Evolutionary conservation across 2,329 filamentous ascomycete genomes (phyloP), one percentile per base, ranked within the genome.

Genomic region (Aspergillus arachidicola): DNA sequence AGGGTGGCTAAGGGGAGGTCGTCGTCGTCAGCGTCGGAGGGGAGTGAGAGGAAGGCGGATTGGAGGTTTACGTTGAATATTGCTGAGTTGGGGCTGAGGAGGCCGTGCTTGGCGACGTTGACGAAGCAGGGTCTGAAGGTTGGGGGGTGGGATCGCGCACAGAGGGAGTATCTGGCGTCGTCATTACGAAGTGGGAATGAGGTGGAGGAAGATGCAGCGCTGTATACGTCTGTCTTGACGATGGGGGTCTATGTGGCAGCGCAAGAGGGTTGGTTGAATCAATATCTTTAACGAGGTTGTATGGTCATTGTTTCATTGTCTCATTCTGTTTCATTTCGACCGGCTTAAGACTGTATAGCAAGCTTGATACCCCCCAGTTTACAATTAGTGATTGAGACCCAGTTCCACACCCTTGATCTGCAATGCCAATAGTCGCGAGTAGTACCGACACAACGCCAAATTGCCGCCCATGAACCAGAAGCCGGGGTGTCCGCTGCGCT

Each of bases 401-500:
- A 67, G 74, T 64, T 81, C 76, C 16, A 79, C 56, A 0, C 75
- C 81, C 72, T 83, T 83, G 58, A 85, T 84, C 74, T 84, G 81
- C 68, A 85, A 69, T 7, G 83, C 84, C 70, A 85, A 65, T 34
- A 81, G 53, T 46, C 80, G 82, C 0, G 87, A 90, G 68, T 82
- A 90, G 62, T 87, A 89, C 56, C 88, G 79, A 66, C 86, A 87
- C 62, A 90, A 74, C 0, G 86, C 86, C 41, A 91, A 70, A 69
- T 89, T 91, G 0, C 89, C 88, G 0, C 87, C 88, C 69, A 89
- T 87, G 67, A 89, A 87, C 88, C 88, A 91, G 65, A 91, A 87
- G 0, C 87, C 88, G 0, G 86, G 86, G 60, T 90, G 87, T 0
- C 88, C 88, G 21, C 82, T 88, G 30, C 78, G 78, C 61, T 84